Base-by-base conservation (phyloP, 2,329 filamentous ascomycete species). In the Penicillium sp. region DNA sequence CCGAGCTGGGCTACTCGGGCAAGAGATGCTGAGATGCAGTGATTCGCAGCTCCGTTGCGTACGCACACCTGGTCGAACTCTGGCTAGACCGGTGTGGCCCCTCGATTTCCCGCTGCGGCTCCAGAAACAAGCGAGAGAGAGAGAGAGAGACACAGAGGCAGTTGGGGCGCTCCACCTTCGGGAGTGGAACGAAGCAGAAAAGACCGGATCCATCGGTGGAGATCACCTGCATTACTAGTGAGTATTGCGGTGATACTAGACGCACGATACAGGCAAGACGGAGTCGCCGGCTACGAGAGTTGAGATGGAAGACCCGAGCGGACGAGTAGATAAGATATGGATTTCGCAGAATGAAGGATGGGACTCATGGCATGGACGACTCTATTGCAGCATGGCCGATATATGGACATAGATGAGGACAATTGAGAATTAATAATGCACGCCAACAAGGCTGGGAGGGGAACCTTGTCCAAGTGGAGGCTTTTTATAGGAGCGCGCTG, bases 91-190 rank as follows among this genome's bases (percentile, higher is more conserved):
- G 19, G 19, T n/a, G 42, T 35, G 34, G 39, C 38, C 33, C 19
- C 37, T 41, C 43, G 48, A 53, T 50, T 41, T 50, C 50, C 43
- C 41, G 40, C 42, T 40, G 41, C 41, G 26, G 33, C 37, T 33
- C 47, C 41, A 51, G n/a, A n/a, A n/a, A n/a, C n/a, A n/a, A n/a
- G n/a, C n/a, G n/a, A n/a, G n/a, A n/a, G n/a, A n/a, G n/a, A n/a
- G n/a, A n/a, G n/a, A n/a, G n/a, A n/a, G n/a, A n/a, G n/a, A n/a
- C n/a, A n/a, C n/a, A n/a, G n/a, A n/a, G n/a, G n/a, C n/a, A n/a
- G n/a, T n/a, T 49, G 40, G 31, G 37, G 17, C 29, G 48, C 46
- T 51, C 51, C 51, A 54, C 51, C 40, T 44, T 31, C 23, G n/a
- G 35, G 3, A 29, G 41, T 53, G 47, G 47, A 41, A 42, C 29